Base-by-base conservation (phyloP, 345 rosid genomes). In the Triadica sebifera region DNA sequence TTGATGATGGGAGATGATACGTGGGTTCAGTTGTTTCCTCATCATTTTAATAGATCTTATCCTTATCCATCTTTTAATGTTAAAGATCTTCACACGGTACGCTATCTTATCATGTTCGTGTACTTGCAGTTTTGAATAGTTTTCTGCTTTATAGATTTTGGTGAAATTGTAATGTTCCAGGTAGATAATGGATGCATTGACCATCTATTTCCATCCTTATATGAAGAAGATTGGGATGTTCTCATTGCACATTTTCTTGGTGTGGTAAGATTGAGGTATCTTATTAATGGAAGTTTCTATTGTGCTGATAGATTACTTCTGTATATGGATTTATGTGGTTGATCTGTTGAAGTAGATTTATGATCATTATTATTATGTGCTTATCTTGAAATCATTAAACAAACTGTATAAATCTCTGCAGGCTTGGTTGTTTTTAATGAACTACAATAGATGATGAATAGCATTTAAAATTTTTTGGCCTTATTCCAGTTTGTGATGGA, bases 1-100 rank as follows among this genome's bases (percentile, higher is more conserved):
- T 85, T 92, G 76, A 87, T 93, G 94, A 93, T 94, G 98, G 99
- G 99, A 25, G 98, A 94, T 70, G 97, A 93, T 79, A 93, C 98
- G 50, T 93, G 97, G 99, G 84, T 86, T 52, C 94, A 91, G 77
- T 71, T 94, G 81, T 94, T 92, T 86, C 99, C 99, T 65, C 61
- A 88, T 72, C 99, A 95, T 73, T 92, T 94, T 73, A 87, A 80
- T 50, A 86, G 78, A 82, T 85, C 97, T n/a, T 92, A 85, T 87
- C 97, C 98, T 20, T 91, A 85, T 83, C 97, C 97, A 12, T 94
- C 97, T 49, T 94, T 94, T 62, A 94, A 94, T 82, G 98, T 92
- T 66, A 93, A 94, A 79, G 98, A 93, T 81, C 92, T 94, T 69
- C 82, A 94, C 75, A 89, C 98, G 74, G 98, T 94, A 84, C 76